Evolutionary conservation across 2,329 filamentous ascomycete species (phyloP).

Genomic region (Thelonectria olida): DNA sequence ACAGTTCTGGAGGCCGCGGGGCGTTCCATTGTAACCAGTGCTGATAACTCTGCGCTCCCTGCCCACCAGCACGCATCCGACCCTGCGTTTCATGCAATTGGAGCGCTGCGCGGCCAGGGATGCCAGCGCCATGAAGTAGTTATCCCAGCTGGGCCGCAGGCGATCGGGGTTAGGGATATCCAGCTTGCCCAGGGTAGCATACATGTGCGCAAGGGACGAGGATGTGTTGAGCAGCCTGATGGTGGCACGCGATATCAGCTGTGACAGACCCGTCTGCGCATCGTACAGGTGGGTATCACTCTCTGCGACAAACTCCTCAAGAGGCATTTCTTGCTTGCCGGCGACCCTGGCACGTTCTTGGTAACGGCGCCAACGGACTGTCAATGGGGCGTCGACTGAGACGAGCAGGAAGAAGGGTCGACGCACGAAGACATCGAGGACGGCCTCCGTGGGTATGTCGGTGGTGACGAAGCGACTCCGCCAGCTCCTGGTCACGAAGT

Average conservation of each 20-base stretch:
- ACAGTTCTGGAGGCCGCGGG: slow-evolving; percentile 87
- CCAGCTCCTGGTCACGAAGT: slow-evolving; percentile 89
- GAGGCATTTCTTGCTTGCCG: slow-evolving; percentile 44
- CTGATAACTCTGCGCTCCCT: slow-evolving; percentile 86
- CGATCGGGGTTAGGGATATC: slow-evolving; percentile 82
- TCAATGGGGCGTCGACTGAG: slow-evolving; percentile 89
- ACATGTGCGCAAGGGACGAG: slow-evolving; percentile 74
- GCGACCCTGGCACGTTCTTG: slow-evolving; percentile 48
- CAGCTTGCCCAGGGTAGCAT: slow-evolving; percentile 75
- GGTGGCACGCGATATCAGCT: slow-evolving; percentile 82
- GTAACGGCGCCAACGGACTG: slow-evolving; percentile 83
- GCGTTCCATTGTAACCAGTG: slow-evolving; percentile 98
- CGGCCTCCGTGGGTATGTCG: slow-evolving; percentile 77
- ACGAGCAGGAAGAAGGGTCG: slow-evolving; percentile 94
- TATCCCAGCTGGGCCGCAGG: slow-evolving; percentile 91
- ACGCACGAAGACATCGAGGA: slow-evolving; percentile 78
- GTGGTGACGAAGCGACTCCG: slow-evolving; percentile 85
- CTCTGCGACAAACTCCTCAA: slow-evolving; percentile 65
- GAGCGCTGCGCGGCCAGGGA: slow-evolving; percentile 88
- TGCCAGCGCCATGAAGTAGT: slow-evolving; percentile 98
- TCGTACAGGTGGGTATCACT: slow-evolving; percentile 82
- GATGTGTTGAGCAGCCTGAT: slow-evolving; percentile 89
- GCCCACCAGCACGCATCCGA: slow-evolving; percentile 89
- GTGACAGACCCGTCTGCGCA: slow-evolving; percentile 70
- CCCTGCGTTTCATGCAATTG: slow-evolving; percentile 98